Evolutionary conservation across 257 asterid genomes (phyloP), one percentile per base, ranked within the genome.

Genomic region (Fraxinus cuspidata): DNA sequence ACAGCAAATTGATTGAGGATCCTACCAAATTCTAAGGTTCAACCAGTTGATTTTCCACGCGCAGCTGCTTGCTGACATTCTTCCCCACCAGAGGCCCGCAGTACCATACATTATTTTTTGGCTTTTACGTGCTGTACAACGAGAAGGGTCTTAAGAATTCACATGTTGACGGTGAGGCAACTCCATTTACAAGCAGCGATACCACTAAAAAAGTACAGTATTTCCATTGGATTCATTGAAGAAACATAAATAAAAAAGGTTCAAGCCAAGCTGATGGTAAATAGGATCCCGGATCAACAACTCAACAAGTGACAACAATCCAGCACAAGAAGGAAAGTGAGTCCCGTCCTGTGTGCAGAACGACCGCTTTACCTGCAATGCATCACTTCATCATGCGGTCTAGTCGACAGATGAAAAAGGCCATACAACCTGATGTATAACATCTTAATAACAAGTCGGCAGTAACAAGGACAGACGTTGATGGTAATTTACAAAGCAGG

Each of bases 401-500:
- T 44, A 13, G 53, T 44, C n/a, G 19, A 44, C n/a, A 44, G 53
- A 44, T 44, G n/a, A 42, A 42, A 42, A 42, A 2, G 49, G 3
- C 5, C 49, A 2, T 40, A 10, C 10, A 40, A 38, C 21, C 63
- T 18, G 25, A 31, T 69, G 40, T 44, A 44, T 44, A 44, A 44
- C 51, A 44, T 69, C 25, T 35, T 4, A 31, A 31, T 16, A 32
- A 16, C 49, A 12, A 18, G 23, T 4, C 8, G 2, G 63, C 3
- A 51, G 63, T 5, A 1, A 18, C 3, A 53, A 53, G 64, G 64
- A 31, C 5, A 58, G 51, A 70, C 15, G 8, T 74, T 35, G 15
- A 38, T 21, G 15, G 71, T 21, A 66, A 73, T 79, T 78, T 85
- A 85, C 27, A 51, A 7, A 60, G 70, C 25, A 8, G 74, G 64